phyloP scores from a whole-genome alignment of 2,329 filamentous ascomycete genomes.

The Ophiosphaerella narmari region DNA sequence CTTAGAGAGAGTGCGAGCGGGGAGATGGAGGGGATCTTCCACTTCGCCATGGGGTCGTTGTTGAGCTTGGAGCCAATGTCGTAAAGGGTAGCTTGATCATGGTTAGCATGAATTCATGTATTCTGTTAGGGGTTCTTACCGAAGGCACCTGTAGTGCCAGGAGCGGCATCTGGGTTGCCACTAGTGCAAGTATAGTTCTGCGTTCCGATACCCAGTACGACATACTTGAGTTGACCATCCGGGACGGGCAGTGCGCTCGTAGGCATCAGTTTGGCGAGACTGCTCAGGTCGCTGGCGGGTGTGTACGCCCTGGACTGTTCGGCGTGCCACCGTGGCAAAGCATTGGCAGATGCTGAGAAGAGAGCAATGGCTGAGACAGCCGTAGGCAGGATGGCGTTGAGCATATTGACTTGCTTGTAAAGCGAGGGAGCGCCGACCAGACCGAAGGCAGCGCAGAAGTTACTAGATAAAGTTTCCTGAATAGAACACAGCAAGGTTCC shows the following conservation, averaged over 20 bases:
- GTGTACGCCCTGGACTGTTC: slow-evolving; percentile 10
- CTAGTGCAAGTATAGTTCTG: slow-evolving; percentile 57
- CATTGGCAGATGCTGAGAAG: slow-evolving; percentile 22
- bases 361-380: slow-evolving; percentile 25
- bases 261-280: slow-evolving; percentile 33
- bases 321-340: slow-evolving; percentile 17
- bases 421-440: not conserved
- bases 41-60: slow-evolving; percentile 32
- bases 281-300: slow-evolving; percentile 26
- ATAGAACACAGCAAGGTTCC: too few relatives aligned
- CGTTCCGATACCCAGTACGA: slow-evolving; percentile 56
- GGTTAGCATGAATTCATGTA: slow-evolving; percentile 1
- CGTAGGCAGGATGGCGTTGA: slow-evolving; percentile 30
- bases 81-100: slow-evolving; percentile 38
- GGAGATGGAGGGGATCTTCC: slow-evolving; percentile 40
- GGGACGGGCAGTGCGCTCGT: slow-evolving; percentile 36
- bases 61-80: slow-evolving; percentile 41
- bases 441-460: not conserved
- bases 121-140: slow-evolving; percentile 25
- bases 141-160: slow-evolving; percentile 39
- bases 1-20: slow-evolving; percentile 40
- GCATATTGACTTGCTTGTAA: slow-evolving; percentile 26
- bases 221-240: slow-evolving; percentile 48
- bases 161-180: slow-evolving; percentile 27
- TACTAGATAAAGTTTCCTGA: not conserved